Conservation (phyloP, 1,139 yeast species). For the Debaryomyces psychrophilus region DNA sequence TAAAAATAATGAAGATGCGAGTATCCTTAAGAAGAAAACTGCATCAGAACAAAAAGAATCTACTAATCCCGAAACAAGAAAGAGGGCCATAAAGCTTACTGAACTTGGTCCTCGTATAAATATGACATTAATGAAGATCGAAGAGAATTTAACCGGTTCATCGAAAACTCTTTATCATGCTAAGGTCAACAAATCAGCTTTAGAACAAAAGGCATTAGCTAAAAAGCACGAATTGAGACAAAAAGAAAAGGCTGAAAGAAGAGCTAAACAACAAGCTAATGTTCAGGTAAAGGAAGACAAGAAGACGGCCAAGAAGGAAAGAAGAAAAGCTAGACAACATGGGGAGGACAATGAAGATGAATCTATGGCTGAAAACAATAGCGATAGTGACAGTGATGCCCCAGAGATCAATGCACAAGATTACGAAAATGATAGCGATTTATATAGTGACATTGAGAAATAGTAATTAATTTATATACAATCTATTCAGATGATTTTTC, state of each 20-base stretch:
- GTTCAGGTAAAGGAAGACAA: constrained; percentile 75
- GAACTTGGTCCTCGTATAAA: constrained; percentile 93
- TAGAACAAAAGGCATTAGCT: constrained; percentile 65
- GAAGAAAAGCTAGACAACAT: constrained; percentile 64
- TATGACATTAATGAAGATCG: constrained; percentile 78
- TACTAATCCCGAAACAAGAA: constrained; percentile 45
- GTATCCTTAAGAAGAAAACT: constrained; percentile 18
- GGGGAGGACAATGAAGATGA: constrained; percentile 30
- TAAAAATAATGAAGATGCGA: constrained; percentile 43
- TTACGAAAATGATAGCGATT: constrained; percentile 53
- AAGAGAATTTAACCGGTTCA: constrained; percentile 83
- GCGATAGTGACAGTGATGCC: constrained; percentile 29
- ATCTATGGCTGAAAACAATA: constrained; percentile 17
- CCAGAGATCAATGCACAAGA: constrained; percentile 46
- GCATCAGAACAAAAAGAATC: constrained; percentile 22
- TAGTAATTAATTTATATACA: constrained; percentile 8
- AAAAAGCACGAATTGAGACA: constrained; percentile 65
- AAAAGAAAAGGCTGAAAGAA: constrained; percentile 69
- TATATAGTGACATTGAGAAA: constrained; percentile 46
- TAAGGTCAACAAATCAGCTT: constrained; percentile 59
- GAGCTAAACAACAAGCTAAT: constrained; percentile 77
- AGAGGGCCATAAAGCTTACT: constrained; percentile 87
- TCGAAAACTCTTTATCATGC: constrained; percentile 82
- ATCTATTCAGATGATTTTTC: constrained; percentile 14
- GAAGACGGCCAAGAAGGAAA: constrained; percentile 71